Evolutionary conservation across 192 early-diverging fungal species (phyloP).

Genomic region (Backusella westeae): DNA sequence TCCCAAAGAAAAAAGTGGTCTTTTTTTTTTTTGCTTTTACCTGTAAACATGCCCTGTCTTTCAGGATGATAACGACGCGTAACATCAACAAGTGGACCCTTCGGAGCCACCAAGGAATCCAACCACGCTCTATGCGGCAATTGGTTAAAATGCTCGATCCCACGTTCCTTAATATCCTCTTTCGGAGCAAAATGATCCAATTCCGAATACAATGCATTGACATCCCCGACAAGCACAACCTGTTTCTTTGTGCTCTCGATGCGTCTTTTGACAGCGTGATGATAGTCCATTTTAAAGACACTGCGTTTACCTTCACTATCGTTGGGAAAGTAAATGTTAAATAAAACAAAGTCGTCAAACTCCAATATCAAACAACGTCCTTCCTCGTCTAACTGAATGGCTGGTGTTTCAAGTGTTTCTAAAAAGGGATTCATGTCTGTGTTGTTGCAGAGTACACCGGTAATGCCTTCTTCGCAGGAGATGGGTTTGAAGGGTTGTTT

Average conservation of each 20-base stretch:
- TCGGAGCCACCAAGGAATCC: constrained; percentile 52
- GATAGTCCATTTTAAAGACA: constrained; percentile 55
- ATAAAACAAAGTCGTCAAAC: constrained; percentile 70
- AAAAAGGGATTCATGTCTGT: constrained; percentile 16
- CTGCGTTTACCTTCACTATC: constrained; percentile 46
- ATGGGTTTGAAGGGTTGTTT: constrained; percentile 48
- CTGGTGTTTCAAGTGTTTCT: constrained; percentile 9
- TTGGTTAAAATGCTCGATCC: constrained; percentile 53
- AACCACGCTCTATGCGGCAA: constrained; percentile 64
- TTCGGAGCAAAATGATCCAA: constrained; percentile 76
- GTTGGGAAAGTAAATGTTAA: constrained; percentile 73
- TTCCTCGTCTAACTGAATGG: constrained; percentile 61
- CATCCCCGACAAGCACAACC: constrained; percentile 64
- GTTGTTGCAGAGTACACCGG: constrained; percentile 27
- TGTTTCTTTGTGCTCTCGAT: constrained; percentile 46
- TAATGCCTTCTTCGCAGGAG: constrained; percentile 70
- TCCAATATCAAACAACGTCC: constrained; percentile 72
- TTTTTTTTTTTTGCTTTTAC: constrained; percentile 25
- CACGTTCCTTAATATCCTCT: constrained; percentile 51
- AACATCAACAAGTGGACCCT: constrained; percentile 62
- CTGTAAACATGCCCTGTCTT: constrained; percentile 49
- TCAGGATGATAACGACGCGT: constrained; percentile 64
- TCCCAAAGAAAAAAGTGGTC: too few species aligned
- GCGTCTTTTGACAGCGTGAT: constrained; percentile 41
- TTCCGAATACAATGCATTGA: constrained; percentile 62